Evolutionary conservation across 2,329 filamentous ascomycete genomes (phyloP), one percentile per base, ranked within the genome.

Genomic region (Epichloe typhina): DNA sequence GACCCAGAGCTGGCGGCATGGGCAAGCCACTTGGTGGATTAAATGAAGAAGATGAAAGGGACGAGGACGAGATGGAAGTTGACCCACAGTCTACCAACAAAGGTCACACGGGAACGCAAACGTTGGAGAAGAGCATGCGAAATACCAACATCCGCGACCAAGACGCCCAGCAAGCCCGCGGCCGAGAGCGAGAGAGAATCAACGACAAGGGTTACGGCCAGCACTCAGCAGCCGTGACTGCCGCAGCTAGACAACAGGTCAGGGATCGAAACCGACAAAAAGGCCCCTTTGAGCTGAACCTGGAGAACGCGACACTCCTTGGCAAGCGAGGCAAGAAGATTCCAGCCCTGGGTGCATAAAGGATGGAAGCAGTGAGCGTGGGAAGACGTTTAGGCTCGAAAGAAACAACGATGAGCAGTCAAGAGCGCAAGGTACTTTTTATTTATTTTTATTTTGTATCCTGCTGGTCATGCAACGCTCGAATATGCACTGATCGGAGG

Each of bases 271-370:
- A 80, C 52, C 77, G 75, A 55, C 81, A 86, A 58, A 86, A 84
- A 66, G 89, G 88, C 35, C 82, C 86, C 0, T 98, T 98, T 58
- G 93, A 98, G 68, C 77, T 98, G 45, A 96, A 82, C 62, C 72
- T 98, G 38, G 88, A 95, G 57, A 93, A 93, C 51, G 87, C 93
- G 1, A 97, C 90, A 1, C 69, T 98, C 48, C 72, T 98, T 4
- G 90, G 90, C 35, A 80, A 90, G 59, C 70, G 80, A 53, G 73
- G 72, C 21, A 72, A 76, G 58, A 80, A 82, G 59, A 66, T 76
- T 43, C 66, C 73, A 23, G 69, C 73, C 53, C 70, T 69, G 60
- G 64, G 65, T 46, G 65, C 62, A 51, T 69, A 67, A 59, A 40
- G 7, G 7, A 46, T 4, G 3, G 26, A 31, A 31, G 26, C 26